Evolutionary conservation across 139 green algal species (phyloP).

Genomic region (Tetradesmus obliquus): DNA sequence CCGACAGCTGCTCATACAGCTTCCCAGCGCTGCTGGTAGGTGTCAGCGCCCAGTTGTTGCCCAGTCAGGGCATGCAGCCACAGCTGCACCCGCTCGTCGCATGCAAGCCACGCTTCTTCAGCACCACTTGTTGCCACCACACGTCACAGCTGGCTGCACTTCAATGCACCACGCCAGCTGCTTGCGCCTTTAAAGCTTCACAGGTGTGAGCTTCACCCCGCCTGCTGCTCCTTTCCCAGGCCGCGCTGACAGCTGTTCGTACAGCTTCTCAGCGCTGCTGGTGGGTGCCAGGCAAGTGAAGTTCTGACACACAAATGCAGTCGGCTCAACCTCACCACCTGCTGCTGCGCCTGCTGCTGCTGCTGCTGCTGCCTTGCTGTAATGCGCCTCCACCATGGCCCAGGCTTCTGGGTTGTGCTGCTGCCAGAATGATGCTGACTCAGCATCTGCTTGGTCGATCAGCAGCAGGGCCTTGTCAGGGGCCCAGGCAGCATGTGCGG

Average conservation of each 20-base stretch:
- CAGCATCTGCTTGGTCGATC: slow-evolving; percentile 54
- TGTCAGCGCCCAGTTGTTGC: slow-evolving; percentile 29
- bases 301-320: slow-evolving; percentile 74
- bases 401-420: slow-evolving; percentile 74
- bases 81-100: no score
- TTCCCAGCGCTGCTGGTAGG: slow-evolving; percentile 63
- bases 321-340: neutral
- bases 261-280: slow-evolving; percentile 56
- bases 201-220: neutral
- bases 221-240: neutral
- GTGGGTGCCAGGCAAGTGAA: slow-evolving; percentile 83
- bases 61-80: no score
- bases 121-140: no score
- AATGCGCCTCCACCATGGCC: slow-evolving; percentile 68
- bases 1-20: slow-evolving; percentile 56
- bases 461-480: slow-evolving; percentile 69
- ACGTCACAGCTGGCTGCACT: no score
- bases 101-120: no score
- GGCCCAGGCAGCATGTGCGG: slow-evolving; percentile 59
- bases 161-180: neutral
- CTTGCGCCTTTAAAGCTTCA: slow-evolving; percentile 8
- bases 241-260: slow-evolving; percentile 48
- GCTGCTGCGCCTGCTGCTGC: neutral
- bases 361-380: slow-evolving; percentile 3
- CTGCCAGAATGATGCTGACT: slow-evolving; percentile 70